Conservation (phyloP, 176 grass and related monocot species). For the Raddia guianensis region DNA sequence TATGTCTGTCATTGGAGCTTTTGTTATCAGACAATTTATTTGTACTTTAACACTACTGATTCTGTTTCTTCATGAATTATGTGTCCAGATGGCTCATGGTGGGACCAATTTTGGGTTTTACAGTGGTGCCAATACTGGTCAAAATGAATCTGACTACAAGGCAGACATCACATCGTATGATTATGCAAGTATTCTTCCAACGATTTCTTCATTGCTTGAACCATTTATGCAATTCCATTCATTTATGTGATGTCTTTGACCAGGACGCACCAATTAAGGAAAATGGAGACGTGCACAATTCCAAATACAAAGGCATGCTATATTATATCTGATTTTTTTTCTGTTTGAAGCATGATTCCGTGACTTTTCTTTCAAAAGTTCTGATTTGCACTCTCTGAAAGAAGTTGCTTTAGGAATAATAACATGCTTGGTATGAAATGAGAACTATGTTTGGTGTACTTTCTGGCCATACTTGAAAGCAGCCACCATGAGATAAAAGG, state of each 20-base stretch:
- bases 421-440: background rate
- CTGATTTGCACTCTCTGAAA: background rate
- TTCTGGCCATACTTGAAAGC: background rate
- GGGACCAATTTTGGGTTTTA: constrained; percentile 97
- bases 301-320: constrained; percentile 84
- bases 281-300: constrained; percentile 80
- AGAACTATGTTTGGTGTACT: background rate
- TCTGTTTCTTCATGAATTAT: constrained; percentile 44
- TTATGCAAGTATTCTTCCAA: constrained; percentile 63
- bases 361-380: background rate
- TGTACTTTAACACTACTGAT: constrained; percentile 24
- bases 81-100: constrained; percentile 95
- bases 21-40: constrained; percentile 43
- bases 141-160: constrained; percentile 87
- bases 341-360: constrained; percentile 27
- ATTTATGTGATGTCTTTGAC: constrained; percentile 37
- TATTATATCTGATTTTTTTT: constrained; percentile 27
- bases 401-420: constrained; percentile 28
- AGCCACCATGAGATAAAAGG: constrained; percentile 4
- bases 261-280: constrained; percentile 99
- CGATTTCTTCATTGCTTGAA: constrained; percentile 12
- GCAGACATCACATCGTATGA: constrained; percentile 93
- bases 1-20: constrained; percentile 69
- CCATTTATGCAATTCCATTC: constrained; percentile 19
- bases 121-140: constrained; percentile 96